Evolutionary conservation across 179 eudicot genomes (phyloP).

Genomic region (Silene vulgaris): DNA sequence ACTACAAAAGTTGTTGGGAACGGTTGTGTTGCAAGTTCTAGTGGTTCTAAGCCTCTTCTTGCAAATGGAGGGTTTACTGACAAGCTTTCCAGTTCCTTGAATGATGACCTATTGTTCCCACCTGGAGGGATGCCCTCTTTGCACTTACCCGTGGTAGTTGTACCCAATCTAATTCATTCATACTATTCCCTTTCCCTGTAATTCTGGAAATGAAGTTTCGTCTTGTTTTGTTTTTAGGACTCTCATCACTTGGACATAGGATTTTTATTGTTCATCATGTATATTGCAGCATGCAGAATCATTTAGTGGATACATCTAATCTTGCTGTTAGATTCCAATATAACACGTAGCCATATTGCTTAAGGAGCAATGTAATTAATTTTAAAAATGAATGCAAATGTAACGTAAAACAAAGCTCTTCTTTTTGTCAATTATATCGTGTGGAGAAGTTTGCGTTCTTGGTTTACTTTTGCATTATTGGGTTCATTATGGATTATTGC

Average conservation of each 20-base stretch:
- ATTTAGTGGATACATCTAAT: not conserved
- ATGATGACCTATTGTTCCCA: conserved; percentile 56
- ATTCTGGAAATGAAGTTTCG: not conserved
- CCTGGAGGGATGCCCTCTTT: conserved; percentile 66
- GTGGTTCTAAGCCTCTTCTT: conserved; percentile 43
- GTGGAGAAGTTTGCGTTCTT: not conserved
- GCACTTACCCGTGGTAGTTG: conserved; percentile 92
- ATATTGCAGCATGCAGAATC: not conserved
- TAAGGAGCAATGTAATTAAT: not conserved
- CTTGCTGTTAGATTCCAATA: not conserved
- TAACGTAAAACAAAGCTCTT: not conserved
- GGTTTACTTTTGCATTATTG: not conserved
- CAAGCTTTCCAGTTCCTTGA: conserved; percentile 34
- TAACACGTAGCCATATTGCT: not conserved
- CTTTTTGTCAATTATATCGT: not conserved
- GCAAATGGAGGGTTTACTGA: conserved; percentile 66
- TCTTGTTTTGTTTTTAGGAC: not conserved
- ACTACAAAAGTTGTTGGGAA: conserved; percentile 61
- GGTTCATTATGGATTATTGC: not conserved
- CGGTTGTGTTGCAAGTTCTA: conserved; percentile 55
- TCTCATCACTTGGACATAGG: not conserved
- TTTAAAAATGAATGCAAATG: not conserved
- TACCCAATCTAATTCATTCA: conserved; percentile 29
- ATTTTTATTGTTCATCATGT: conserved; percentile 5
- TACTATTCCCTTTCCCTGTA: not conserved